phyloP scores from a whole-genome alignment of 2,329 filamentous ascomycete species.

The Alternaria conjuncta region DNA sequence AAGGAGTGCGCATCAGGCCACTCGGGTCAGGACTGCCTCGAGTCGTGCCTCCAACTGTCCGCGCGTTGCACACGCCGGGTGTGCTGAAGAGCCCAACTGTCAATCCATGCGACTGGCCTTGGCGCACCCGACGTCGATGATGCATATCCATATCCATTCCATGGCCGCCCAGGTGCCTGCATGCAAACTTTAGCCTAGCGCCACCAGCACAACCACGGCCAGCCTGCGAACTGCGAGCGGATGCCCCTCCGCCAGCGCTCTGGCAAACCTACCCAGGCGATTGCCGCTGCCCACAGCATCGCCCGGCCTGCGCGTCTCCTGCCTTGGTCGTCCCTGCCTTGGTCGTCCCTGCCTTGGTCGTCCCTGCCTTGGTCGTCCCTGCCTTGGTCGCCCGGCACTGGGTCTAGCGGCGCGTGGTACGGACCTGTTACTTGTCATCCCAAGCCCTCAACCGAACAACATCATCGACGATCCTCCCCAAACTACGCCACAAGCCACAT shows the following conservation, averaged over 20 bases:
- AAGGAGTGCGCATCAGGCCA: not conserved
- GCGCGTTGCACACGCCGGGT: not conserved
- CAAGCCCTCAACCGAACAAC: not conserved
- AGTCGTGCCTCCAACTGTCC: not conserved
- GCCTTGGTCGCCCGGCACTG: not conserved
- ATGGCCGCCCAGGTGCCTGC: not conserved
- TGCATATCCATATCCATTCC: not conserved
- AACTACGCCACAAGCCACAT: conserved; percentile 11
- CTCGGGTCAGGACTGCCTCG: not conserved
- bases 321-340: not conserved
- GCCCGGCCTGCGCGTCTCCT: not conserved
- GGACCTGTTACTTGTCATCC: not conserved
- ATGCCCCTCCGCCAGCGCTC: not conserved
- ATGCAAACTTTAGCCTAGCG: not conserved
- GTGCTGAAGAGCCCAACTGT: not conserved
- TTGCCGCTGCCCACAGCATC: conserved; percentile 9
- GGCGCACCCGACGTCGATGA: not conserved
- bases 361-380: too few species aligned
- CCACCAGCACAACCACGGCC: not conserved
- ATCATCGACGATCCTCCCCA: conserved; percentile 7
- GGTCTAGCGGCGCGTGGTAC: not conserved
- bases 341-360: too few species aligned
- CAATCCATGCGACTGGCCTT: conserved; percentile 2
- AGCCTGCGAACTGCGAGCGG: not conserved
- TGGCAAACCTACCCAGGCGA: not conserved